Base-by-base conservation (phyloP, 2,329 filamentous ascomycete species). In the Colletotrichum spinosum region DNA sequence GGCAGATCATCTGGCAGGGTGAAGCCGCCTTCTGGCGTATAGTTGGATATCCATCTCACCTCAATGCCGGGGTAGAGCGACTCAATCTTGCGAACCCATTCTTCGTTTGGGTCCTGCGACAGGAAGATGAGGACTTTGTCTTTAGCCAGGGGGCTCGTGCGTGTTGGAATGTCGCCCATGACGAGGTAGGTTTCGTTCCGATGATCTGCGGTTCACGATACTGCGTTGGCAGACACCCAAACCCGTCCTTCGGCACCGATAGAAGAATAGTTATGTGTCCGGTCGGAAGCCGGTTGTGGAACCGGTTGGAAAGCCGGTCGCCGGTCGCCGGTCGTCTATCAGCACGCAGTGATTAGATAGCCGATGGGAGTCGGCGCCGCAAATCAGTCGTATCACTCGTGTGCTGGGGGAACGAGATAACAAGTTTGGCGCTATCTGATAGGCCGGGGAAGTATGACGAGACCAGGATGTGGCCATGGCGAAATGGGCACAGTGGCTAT, bases 121-220 rank as follows among this genome's bases (percentile, higher is more conserved):
- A 79, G 46, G 60, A 78, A 74, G 34, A 83, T 57, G 33, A 83
- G 73, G 6, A 83, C 71, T 11, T 80, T 74, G 61, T 83, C 81
- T 41, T 74, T 71, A 65, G 70, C 72, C 48, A 81, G 69, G 34
- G 70, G 55, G 42, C 48, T 57, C 11, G 45, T 44, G 4, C 33
- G 25, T 6, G 39, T 15, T 25, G 25, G 12, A 2, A 62, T 4
- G n/a, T 65, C 58, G 42, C 63, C 63, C 63, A 65, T 65, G 2
- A 13, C 38, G 9, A 33, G 11, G 10, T 38, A 6, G 9, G 17
- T 33, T 6, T 25, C 37, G 45, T 6, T 50, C 37, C 37, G 33
- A 37, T 35, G 25, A 37, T 35, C 7, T 49, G 46, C 25, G 7
- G 44, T 49, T 35, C 4, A 11, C 25, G 25, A 25, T 25, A 25